Evolutionary conservation across 805 yeast species (phyloP), one percentile per base, ranked within the genome.

Genomic region (Blastobotrys peoriensis): DNA sequence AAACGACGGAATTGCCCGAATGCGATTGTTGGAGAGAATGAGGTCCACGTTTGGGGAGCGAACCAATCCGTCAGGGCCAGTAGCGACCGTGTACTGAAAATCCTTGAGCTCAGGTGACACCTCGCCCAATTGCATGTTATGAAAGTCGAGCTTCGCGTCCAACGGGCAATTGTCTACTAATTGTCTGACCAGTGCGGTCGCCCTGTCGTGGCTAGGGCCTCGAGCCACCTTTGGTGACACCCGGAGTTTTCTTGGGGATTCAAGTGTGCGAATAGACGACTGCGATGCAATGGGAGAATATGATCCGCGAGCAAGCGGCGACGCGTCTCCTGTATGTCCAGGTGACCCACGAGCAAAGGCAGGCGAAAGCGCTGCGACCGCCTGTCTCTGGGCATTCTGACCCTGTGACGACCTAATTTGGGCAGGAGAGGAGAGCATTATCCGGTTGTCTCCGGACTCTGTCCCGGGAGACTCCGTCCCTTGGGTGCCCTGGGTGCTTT

Each of bases 71-170:
- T 23, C 39, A 8, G 37, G 30, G 38, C 39, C 45, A 20, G 47
- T 33, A 19, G 42, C 33, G 5, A 63, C 63, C 23, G 63, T 46
- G 40, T 58, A 50, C 25, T 49, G 48, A 34, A 68, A 54, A 41
- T 67, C 72, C 4, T 45, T 52, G 36, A 66, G 51, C 22, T 62
- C 68, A 5, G 41, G 49, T 1, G 73, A 73, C 5, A 69, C 50
- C 21, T 52, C 47, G 1, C 37, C 40, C 10, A 67, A 44, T 5
- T 52, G 55, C n/a, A 50, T 43, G 10, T 49, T 45, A 30, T 53
- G 54, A 10, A 61, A 50, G n/a, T 51, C 43, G 3, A 58, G 30
- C 13, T 25, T 25, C 10, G 30, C 13, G 30, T 25, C 30, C 30
- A 8, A 25, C 13, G 8, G 10, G 13, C 30, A 25, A 25, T 25